phyloP scores from a whole-genome alignment of 352 stramenopile species.

The Pythium guiyangense region DNA sequence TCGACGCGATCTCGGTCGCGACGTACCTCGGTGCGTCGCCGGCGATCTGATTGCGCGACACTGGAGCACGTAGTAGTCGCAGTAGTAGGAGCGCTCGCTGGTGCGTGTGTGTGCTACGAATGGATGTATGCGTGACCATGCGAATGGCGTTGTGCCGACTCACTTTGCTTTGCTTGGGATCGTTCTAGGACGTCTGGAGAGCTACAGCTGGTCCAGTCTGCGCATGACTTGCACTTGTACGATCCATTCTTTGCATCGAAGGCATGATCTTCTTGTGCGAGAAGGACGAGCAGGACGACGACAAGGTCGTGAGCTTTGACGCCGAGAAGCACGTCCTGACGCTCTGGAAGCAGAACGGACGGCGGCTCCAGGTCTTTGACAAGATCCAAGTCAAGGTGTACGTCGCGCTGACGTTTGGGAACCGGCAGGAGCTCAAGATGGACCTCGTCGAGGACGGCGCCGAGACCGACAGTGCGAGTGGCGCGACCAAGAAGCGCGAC shows the following conservation, averaged over 20 bases:
- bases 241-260: no score
- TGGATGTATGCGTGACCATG: background rate
- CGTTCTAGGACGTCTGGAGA: no score
- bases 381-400: slow-evolving; percentile 77
- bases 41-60: background rate
- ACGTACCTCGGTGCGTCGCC: slow-evolving; percentile 1
- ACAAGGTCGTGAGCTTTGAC: slow-evolving; percentile 54
- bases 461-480: slow-evolving; percentile 14
- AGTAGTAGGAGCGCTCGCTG: background rate
- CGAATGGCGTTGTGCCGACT: no score
- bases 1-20: slow-evolving; percentile 9
- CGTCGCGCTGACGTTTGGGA: slow-evolving; percentile 70
- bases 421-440: slow-evolving; percentile 83
- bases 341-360: slow-evolving; percentile 44
- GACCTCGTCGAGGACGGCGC: slow-evolving; percentile 53
- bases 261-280: slow-evolving; percentile 90
- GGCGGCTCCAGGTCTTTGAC: slow-evolving; percentile 75
- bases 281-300: slow-evolving; percentile 58
- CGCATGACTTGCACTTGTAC: no score
- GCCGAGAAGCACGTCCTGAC: slow-evolving; percentile 50
- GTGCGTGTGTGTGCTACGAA: background rate
- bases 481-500: slow-evolving; percentile 6
- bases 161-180: no score
- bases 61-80: background rate
- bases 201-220: no score